Evolutionary conservation across 2,329 filamentous ascomycete species (phyloP).

Genomic region (Aureobasidium sp.): DNA sequence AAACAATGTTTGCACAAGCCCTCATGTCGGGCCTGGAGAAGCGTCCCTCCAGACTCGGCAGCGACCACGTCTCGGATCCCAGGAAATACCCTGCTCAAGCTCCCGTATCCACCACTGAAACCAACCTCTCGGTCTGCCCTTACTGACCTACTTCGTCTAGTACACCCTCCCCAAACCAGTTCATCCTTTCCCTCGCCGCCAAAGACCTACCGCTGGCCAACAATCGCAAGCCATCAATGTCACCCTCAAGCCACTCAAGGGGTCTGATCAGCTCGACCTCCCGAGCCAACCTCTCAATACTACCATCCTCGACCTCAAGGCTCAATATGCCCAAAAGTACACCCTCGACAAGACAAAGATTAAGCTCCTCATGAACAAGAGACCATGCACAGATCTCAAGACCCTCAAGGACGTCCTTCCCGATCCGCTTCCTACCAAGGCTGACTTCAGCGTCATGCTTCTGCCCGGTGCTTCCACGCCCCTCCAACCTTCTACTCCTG

Average conservation of each 20-base stretch:
- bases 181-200: conserved; percentile 41
- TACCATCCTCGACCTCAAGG: conserved; percentile 71
- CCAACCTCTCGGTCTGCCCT: too few species aligned
- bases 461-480: conserved; percentile 48
- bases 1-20: conserved; percentile 73
- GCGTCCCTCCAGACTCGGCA: conserved; percentile 69
- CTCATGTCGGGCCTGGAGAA: conserved; percentile 76
- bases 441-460: conserved; percentile 84
- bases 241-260: conserved; percentile 67
- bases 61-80: conserved; percentile 84
- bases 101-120: conserved; percentile 45
- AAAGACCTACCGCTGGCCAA: conserved; percentile 36
- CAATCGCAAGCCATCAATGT: conserved; percentile 39
- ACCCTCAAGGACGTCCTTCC: conserved; percentile 62
- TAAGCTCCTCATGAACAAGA: conserved; percentile 78
- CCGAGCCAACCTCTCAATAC: conserved; percentile 54
- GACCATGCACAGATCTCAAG: conserved; percentile 71
- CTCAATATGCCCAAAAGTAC: conserved; percentile 54
- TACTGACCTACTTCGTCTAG: conserved; percentile 32
- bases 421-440: conserved; percentile 28
- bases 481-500: conserved; percentile 16
- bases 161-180: conserved; percentile 62
- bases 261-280: conserved; percentile 62
- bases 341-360: conserved; percentile 66
- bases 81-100: conserved; percentile 66